A percentile compares a stretch with the other conserved stretches of the same genome.
Conservation (phyloP, 306 rosid genomes). For the Parietaria judaica region DNA sequence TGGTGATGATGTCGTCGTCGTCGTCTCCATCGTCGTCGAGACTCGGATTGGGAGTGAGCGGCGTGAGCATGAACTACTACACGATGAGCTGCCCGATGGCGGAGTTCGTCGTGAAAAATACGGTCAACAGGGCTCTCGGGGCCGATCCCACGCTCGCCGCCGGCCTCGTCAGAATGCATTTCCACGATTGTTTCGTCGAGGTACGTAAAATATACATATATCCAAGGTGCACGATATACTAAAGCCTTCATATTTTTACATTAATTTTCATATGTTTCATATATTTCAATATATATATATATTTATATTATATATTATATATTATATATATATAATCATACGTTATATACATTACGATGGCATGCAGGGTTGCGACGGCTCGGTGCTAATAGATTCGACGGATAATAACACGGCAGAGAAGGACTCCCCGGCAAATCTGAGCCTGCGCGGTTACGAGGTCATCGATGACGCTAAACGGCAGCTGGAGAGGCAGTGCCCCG, state of each 20-base stretch:
- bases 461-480: constrained; percentile 66
- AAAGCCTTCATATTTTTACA: too few species aligned
- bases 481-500: constrained; percentile 66
- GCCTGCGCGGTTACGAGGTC: constrained; percentile 69
- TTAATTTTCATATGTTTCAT: background rate
- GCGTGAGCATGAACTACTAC: constrained; percentile 16
- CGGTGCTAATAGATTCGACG: constrained; percentile 70
- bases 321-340: background rate
- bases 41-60: background rate
- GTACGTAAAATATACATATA: background rate
- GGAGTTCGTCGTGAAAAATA: constrained; percentile 9
- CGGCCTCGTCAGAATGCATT: constrained; percentile 25
- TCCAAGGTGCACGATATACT: too few species aligned
- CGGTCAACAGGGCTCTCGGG: constrained; percentile 6
- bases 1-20: background rate
- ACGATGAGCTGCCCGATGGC: constrained; percentile 15
- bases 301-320: too few species aligned
- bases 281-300: too few species aligned
- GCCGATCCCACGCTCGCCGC: constrained; percentile 19
- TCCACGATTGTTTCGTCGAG: constrained; percentile 28
- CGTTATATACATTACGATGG: background rate
- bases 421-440: constrained; percentile 85
- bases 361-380: constrained; percentile 78
- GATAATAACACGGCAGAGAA: constrained; percentile 43
- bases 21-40: too few species aligned